Conservation (phyloP, 306 rosid species). For the Hippophae tibetana region DNA sequence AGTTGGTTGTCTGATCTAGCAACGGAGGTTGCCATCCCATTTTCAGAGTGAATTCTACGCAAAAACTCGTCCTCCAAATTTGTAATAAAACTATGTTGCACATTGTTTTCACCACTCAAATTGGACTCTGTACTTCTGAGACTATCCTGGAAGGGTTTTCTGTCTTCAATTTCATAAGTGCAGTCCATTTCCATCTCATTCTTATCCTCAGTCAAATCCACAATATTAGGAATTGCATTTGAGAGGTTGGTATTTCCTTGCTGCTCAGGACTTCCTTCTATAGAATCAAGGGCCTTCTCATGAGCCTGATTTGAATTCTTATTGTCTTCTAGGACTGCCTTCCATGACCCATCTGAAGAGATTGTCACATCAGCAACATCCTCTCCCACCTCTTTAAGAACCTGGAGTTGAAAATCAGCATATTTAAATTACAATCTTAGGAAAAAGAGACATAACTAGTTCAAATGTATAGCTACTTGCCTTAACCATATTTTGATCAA, state of each 20-base stretch:
- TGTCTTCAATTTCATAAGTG: slow-evolving; percentile 35
- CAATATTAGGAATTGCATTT: slow-evolving; percentile 20
- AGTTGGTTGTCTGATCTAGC: slow-evolving; percentile 27
- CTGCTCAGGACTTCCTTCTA: slow-evolving; percentile 32
- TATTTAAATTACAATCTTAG: too few species aligned
- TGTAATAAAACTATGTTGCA: slow-evolving; percentile 30
- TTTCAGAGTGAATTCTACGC: slow-evolving; percentile 24
- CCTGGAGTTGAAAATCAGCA: slow-evolving; percentile 29
- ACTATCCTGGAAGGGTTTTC: slow-evolving; percentile 37
- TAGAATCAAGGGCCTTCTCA: slow-evolving; percentile 20
- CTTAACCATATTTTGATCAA: slow-evolving; percentile 79
- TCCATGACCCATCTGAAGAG: slow-evolving; percentile 81
- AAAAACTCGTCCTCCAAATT: slow-evolving; percentile 37
- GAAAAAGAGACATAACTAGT: background rate
- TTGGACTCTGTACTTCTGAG: slow-evolving; percentile 14
- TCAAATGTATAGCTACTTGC: slow-evolving; percentile 40
- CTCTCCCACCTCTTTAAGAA: slow-evolving; percentile 64
- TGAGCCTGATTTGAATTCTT: slow-evolving; percentile 26
- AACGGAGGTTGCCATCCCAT: slow-evolving; percentile 4
- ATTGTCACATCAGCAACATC: slow-evolving; percentile 58
- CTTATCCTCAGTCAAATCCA: slow-evolving; percentile 69
- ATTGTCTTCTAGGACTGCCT: slow-evolving; percentile 46
- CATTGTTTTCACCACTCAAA: slow-evolving; percentile 11
- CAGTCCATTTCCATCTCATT: slow-evolving; percentile 35
- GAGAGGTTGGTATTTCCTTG: slow-evolving; percentile 27